These are phyloP conservation scores for Microstroma glucosiphilum DNA, from an alignment of 1,284 basidiomycete species.

Conservation along the genomic window DNA sequence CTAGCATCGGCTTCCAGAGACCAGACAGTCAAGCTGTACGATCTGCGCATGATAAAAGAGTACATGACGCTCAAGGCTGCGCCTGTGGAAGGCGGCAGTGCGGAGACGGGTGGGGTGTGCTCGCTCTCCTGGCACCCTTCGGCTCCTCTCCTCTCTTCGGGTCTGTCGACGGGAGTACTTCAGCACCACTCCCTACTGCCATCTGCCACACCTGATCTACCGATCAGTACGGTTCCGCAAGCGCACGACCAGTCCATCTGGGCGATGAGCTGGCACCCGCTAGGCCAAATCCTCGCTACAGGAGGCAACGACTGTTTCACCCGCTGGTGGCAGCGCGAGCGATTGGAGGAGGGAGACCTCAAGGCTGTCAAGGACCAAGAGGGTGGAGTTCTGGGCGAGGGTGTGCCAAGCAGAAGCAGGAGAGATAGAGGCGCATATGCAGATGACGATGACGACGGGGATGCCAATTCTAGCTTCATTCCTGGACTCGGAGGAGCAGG, in stretches of 20 bases:
- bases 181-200: constrained; percentile 11
- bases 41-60: constrained; percentile 96
- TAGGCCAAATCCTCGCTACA: constrained; percentile 85
- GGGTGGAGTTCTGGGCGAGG: not conserved
- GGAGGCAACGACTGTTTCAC: constrained; percentile 96
- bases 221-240: constrained; percentile 75
- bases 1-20: constrained; percentile 91
- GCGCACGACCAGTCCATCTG: constrained; percentile 98
- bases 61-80: constrained; percentile 66
- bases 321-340: constrained; percentile 87
- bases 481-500: constrained; percentile 9
- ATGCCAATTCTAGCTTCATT: constrained; percentile 9
- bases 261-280: constrained; percentile 88
- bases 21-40: constrained; percentile 90
- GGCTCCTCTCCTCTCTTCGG: constrained; percentile 83
- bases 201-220: constrained; percentile 43
- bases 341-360: constrained; percentile 57
- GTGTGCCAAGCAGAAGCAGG: not conserved
- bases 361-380: not conserved
- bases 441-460: constrained; percentile 8
- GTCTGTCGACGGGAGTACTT: constrained; percentile 47
- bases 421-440: not conserved
- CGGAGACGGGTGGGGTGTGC: constrained; percentile 74
- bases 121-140: constrained; percentile 92
- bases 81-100: not conserved